Base-by-base conservation (phyloP, 108 stramenopile species). In the Nitzschia inconspicua region DNA sequence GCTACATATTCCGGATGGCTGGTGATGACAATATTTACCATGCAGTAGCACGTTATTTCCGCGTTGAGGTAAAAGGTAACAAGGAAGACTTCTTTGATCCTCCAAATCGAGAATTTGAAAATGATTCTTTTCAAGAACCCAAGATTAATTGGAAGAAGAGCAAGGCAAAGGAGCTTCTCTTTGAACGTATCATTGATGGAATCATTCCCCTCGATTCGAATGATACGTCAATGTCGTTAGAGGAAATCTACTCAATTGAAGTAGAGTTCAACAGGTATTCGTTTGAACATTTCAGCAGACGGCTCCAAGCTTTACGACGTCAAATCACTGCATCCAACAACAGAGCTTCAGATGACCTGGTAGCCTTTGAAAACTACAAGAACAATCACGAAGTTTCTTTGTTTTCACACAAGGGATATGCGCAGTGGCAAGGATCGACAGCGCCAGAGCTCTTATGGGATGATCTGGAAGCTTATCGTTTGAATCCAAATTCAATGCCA, bases 391-490 rank as follows among this genome's bases (percentile, higher is more conserved):
- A 32, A 39, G 26, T 64, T n/a, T 52, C 49, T n/a, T 29, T n/a
- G 27, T 28, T 50, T 4, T 35, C 11, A 25, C 23, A 52, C 11
- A 26, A 64, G 11, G 63, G 63, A 4, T 42, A 51, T 22, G 35
- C 26, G 19, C 63, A 64, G 18, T 64, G 63, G 63, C 49, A 64
- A 43, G 63, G 51, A 10, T 64, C 63, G 10, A 25, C 39, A 18
- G 28, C 48, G 30, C 51, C 51, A 52, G 18, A 10, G 10, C 7
- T 27, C 14, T 4, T 53, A 14, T 14, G 16, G 16, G 37, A 52
- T 9, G 63, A 64, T 42, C 40, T 64, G 13, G 14, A 64, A 2
- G n/a, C n/a, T n/a, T n/a, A n/a, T n/a, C n/a, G n/a, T n/a, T 20
- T 18, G 16, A 39, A 37, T 22, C 35, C 13, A 10, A 61, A 61